Percentiles rank a stretch among this genome's conserved stretches.
Conservation (phyloP, 2,329 filamentous ascomycete genomes). For the Colletotrichum chlorophyti region DNA sequence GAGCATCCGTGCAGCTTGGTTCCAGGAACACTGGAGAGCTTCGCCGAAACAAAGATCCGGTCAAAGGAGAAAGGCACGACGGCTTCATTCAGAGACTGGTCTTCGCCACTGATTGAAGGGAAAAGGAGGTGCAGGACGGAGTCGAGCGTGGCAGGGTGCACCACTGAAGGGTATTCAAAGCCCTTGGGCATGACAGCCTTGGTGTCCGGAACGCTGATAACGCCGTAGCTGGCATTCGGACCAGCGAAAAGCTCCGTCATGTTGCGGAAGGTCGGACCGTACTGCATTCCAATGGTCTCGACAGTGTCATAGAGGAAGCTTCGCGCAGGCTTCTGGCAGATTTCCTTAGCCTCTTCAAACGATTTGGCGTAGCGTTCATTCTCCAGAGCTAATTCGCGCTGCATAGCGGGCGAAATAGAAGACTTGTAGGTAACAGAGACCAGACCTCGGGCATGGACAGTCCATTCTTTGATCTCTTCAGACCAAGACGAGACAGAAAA, state of each 20-base stretch:
- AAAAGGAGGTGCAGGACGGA: slow-evolving; percentile 26
- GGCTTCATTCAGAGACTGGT: slow-evolving; percentile 15
- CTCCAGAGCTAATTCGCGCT: slow-evolving; percentile 14
- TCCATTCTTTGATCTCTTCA: slow-evolving; percentile 25
- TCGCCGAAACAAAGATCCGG: slow-evolving; percentile 20
- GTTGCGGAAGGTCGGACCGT: slow-evolving; percentile 30
- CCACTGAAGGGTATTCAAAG: slow-evolving; percentile 20
- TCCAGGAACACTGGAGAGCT: slow-evolving; percentile 10
- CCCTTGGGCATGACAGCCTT: slow-evolving; percentile 26
- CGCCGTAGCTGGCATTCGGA: neutral
- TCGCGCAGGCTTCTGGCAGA: slow-evolving; percentile 18
- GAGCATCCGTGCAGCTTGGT: slow-evolving; percentile 18
- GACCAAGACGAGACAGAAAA: slow-evolving; percentile 23
- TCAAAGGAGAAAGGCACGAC: slow-evolving; percentile 22
- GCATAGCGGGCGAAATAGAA: slow-evolving; percentile 10
- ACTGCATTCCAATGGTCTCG: slow-evolving; percentile 28
- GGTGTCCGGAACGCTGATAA: slow-evolving; percentile 18
- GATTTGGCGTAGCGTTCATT: slow-evolving; percentile 12
- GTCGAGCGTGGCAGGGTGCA: slow-evolving; percentile 28
- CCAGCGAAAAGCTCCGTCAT: slow-evolving; percentile 17
- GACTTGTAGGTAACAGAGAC: slow-evolving; percentile 23
- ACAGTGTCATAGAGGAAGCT: slow-evolving; percentile 29
- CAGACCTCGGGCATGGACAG: slow-evolving; percentile 21
- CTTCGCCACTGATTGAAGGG: slow-evolving; percentile 22
- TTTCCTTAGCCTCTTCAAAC: slow-evolving; percentile 9